Evolutionary conservation across 2,329 filamentous ascomycete species (phyloP), one percentile per base, ranked within the genome.

Genomic region (Chrysosporium queenslandicum): DNA sequence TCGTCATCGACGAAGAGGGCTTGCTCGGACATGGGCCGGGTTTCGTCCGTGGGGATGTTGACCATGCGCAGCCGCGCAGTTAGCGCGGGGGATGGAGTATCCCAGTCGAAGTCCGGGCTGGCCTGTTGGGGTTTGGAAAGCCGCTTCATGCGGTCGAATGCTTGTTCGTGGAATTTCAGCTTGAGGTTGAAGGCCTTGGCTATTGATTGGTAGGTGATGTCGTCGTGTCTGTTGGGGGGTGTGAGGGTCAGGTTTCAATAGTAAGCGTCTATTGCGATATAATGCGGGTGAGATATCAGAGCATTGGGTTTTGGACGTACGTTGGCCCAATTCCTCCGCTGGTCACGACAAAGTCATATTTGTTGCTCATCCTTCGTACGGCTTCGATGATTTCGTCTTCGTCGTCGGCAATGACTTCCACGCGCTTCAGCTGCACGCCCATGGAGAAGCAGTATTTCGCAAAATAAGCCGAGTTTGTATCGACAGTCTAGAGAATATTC

Each of bases 261-360:
- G n/a, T 46, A 11, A 46, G 29, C 29, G 9, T n/a, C 27, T 4
- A 34, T 11, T 20, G 16, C 21, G 20, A 21, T 30, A 21, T n/a
- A 8, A 20, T 2, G 16, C n/a, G n/a, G n/a, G n/a, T n/a, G n/a
- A n/a, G n/a, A n/a, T n/a, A n/a, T n/a, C n/a, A 23, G 14, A 32
- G 54, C 46, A 30, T 51, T 20, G 23, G 32, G 8, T n/a, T 18
- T 37, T 9, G 11, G 42, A 69, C 83, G 74, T 72, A 91, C 86
- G 91, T 97, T 58, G 92, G 92, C 9, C 91, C 91, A 64, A 98
- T 97, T 27, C 92, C 91, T 59, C 92, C 91, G 61, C 86, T 92
- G 5, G 92, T 97, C 4, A 97, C 87, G 42, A 98, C 87, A 66
- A 97, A 87, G 69, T 97, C 92, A 66, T 96, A 97, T 58, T 80